A percentile compares a stretch with the other conserved stretches of the same genome.
Evolutionary conservation across 805 yeast species (phyloP).

Genomic region (Jamesozyma gamospora): DNA sequence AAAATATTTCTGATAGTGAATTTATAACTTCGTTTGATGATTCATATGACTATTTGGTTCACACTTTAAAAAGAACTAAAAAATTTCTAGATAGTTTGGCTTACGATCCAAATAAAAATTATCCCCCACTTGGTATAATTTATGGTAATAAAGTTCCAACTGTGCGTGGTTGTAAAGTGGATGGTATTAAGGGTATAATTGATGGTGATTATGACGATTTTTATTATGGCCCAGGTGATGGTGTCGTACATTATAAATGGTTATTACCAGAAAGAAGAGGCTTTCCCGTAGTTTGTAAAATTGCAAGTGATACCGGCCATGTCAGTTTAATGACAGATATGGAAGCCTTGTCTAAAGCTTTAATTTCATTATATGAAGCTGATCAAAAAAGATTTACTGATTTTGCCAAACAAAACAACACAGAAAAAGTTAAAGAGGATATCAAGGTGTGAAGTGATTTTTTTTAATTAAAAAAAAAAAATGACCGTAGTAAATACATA

Average conservation of each 20-base stretch:
- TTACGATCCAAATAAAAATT: constrained; percentile 40
- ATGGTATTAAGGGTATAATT: constrained; percentile 49
- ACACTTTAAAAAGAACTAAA: constrained; percentile 52
- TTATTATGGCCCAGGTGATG: constrained; percentile 86
- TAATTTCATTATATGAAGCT: constrained; percentile 51
- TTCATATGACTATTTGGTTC: constrained; percentile 52
- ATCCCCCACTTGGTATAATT: constrained; percentile 79
- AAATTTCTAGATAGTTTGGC: constrained; percentile 47
- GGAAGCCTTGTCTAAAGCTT: constrained; percentile 60
- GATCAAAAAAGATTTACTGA: constrained; percentile 29
- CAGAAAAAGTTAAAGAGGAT: background rate
- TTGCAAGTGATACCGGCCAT: constrained; percentile 62
- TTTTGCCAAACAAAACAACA: background rate
- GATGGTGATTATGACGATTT: constrained; percentile 68
- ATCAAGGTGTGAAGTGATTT: too few species aligned
- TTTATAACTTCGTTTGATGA: constrained; percentile 36
- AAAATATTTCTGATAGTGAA: constrained; percentile 6
- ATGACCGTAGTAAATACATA: too few species aligned
- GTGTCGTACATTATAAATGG: constrained; percentile 79
- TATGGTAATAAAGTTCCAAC: constrained; percentile 81
- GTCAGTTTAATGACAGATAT: constrained; percentile 71
- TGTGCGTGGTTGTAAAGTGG: constrained; percentile 67
- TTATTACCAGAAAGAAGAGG: constrained; percentile 70
- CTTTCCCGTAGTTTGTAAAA: constrained; percentile 60
- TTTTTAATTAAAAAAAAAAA: too few species aligned